Base-by-base conservation (phyloP, 2,329 filamentous ascomycete genomes). In the Clonostachys sp. region DNA sequence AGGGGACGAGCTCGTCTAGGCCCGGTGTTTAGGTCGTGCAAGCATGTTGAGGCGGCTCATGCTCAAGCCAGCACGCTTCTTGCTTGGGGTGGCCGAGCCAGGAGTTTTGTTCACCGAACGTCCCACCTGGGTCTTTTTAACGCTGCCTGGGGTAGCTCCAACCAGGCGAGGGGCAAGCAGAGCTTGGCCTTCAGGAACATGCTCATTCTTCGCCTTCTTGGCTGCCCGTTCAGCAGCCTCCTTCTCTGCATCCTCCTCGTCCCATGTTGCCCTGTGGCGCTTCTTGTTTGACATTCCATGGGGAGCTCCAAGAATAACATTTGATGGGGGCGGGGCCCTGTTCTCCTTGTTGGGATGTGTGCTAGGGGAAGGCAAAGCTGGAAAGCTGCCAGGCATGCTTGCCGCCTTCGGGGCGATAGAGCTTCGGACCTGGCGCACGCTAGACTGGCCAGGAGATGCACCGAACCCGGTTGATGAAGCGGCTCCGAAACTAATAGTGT, bases 281-380 rank as follows among this genome's bases (percentile, higher is more conserved):
- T 84, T 86, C 72, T 86, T 86, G 67, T 81, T 85, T 8, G 71
- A 63, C 65, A 86, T 78, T 16, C 83, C 83, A 54, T 86, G 83
- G n/a, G 63, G 33, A 34, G 41, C 24, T 34, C 35, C 33, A 41
- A 41, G 57, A 45, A 74, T 57, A 60, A 71, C 35, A 41, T 64
- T 62, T 20, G 55, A 55, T 5, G 58, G 54, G 17, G 59, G 53
- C 6, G 72, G 75, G 2, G 67, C 67, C 41, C 70, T 64, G 55
- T 83, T 83, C 57, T 82, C 79, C 64, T 82, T 82, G 62, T 81
- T 73, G 12, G 66, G 65, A 47, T 69, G 67, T 12, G 61, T 58
- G 40, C 55, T 58, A 3, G 61, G 57, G 12, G 53, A 45, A 9
- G 61, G 55, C 13, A 34, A 34, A 4, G 55, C 53, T 14, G 80